A percentile compares a stretch with the other conserved stretches of the same genome.
Conservation (phyloP, 257 asterid species). For the Orobanche coerulescens region DNA sequence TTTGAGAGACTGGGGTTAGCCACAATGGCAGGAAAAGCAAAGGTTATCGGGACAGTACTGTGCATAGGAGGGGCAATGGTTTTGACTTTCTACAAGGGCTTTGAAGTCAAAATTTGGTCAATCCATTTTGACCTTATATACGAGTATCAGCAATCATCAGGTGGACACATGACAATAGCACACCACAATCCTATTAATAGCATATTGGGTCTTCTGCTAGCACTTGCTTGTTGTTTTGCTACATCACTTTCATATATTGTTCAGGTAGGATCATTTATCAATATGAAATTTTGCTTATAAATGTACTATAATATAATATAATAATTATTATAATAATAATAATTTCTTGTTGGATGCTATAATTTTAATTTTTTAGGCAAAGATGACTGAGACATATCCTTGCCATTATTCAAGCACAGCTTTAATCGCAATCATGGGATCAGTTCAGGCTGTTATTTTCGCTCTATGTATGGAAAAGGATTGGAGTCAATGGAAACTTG, state of each 20-base stretch:
- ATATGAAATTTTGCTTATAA: too few relatives aligned
- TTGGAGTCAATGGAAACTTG: constrained; percentile 59
- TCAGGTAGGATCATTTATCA: too few relatives aligned
- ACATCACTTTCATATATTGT: constrained; percentile 36
- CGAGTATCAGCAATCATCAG: background rate
- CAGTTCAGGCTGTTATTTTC: constrained; percentile 39
- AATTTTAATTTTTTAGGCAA: constrained; percentile 30
- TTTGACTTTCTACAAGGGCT: constrained; percentile 56
- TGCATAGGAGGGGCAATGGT: constrained; percentile 75
- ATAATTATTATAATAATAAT: background rate
- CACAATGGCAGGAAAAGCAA: constrained; percentile 52
- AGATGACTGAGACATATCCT: constrained; percentile 49
- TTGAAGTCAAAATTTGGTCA: constrained; percentile 36
- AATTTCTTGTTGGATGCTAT: background rate
- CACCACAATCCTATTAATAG: constrained; percentile 19
- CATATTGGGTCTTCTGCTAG: constrained; percentile 42
- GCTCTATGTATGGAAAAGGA: constrained; percentile 47
- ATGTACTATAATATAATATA: too few relatives aligned
- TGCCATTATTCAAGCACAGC: constrained; percentile 71
- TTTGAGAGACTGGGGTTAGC: constrained; percentile 46
- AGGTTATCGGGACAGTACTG: constrained; percentile 45
- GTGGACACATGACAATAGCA: constrained; percentile 30
- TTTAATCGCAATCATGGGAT: constrained; percentile 48
- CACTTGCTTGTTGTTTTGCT: constrained; percentile 34
- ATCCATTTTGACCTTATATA: constrained; percentile 26